These are phyloP conservation scores for Vigna reflexopilosa DNA, from an alignment of 306 rosid genomes.

Conservation along the genomic window DNA sequence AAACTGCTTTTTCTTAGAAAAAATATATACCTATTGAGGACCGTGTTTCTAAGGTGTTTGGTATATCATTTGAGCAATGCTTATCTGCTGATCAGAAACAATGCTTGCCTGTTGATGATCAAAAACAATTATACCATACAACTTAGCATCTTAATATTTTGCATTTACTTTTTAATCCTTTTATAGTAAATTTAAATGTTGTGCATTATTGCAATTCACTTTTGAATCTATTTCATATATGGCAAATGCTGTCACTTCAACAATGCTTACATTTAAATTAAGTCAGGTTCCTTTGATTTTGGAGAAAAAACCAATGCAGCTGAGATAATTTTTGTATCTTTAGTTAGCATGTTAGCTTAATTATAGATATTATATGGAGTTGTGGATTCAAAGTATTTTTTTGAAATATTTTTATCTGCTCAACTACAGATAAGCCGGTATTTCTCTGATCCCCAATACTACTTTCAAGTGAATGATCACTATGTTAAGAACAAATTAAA, in stretches of 20 bases:
- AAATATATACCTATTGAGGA: background rate
- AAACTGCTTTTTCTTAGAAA: background rate
- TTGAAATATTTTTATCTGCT: slow-evolving; percentile 22
- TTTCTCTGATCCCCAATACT: slow-evolving; percentile 96
- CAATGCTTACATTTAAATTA: slow-evolving; percentile 3
- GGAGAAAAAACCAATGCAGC: background rate
- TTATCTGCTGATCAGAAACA: slow-evolving; percentile 17
- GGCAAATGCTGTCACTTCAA: background rate
- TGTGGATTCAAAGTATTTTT: slow-evolving; percentile 31
- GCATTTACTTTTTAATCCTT: background rate
- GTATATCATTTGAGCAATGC: slow-evolving; percentile 3
- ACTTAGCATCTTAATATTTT: background rate
- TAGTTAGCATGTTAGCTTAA: background rate
- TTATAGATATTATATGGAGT: slow-evolving; percentile 18
- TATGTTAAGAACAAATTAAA: slow-evolving; percentile 96
- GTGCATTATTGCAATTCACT: background rate
- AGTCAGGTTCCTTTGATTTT: background rate
- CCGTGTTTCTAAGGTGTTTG: slow-evolving; percentile 13
- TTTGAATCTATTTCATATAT: slow-evolving; percentile 34
- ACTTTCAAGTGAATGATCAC: slow-evolving; percentile 96
- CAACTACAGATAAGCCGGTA: slow-evolving; percentile 81
- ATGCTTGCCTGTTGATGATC: slow-evolving; percentile 5
- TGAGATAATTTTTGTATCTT: slow-evolving; percentile 18
- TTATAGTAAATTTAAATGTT: background rate
- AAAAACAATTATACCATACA: background rate